Percentiles rank a stretch among this genome's conserved stretches.
Conservation (phyloP, 2,329 filamentous ascomycete genomes). For the Penicillium sp. region DNA sequence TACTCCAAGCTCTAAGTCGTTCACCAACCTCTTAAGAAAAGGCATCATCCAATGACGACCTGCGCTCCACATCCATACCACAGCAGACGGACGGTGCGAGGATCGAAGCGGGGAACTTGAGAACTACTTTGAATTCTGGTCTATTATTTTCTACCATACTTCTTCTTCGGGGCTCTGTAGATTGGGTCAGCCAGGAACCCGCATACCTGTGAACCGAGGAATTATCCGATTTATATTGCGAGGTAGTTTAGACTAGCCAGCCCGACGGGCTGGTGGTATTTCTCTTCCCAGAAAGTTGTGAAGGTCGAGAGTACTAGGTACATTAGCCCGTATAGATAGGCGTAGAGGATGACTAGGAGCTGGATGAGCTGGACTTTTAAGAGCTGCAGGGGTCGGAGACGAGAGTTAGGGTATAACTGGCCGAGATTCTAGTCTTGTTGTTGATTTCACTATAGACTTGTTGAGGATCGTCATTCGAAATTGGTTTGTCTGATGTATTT, state of each 20-base stretch:
- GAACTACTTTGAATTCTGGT: constrained; percentile 60
- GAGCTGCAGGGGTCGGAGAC: constrained; percentile 53
- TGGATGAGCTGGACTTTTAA: constrained; percentile 56
- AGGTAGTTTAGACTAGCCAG: constrained; percentile 60
- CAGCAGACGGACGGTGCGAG: constrained; percentile 51
- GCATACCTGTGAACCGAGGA: constrained; percentile 48
- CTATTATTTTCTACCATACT: background rate
- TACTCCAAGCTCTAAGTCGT: background rate
- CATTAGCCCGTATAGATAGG: constrained; percentile 56
- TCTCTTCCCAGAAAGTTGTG: constrained; percentile 51
- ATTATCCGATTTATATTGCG: constrained; percentile 57
- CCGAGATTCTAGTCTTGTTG: constrained; percentile 1
- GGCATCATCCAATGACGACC: constrained; percentile 49
- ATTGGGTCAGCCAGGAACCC: background rate
- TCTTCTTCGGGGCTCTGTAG: background rate
- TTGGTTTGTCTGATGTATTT: background rate
- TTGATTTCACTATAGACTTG: background rate
- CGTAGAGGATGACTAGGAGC: constrained; percentile 50
- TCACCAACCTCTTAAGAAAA: constrained; percentile 47
- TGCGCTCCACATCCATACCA: constrained; percentile 54
- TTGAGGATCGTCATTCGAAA: background rate
- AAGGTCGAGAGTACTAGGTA: constrained; percentile 61
- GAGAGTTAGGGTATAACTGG: constrained; percentile 30
- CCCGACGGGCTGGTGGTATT: constrained; percentile 52
- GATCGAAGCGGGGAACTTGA: constrained; percentile 52